Conservation (phyloP, 371 early-diverging fungal species). For the Mucor mucedo region DNA sequence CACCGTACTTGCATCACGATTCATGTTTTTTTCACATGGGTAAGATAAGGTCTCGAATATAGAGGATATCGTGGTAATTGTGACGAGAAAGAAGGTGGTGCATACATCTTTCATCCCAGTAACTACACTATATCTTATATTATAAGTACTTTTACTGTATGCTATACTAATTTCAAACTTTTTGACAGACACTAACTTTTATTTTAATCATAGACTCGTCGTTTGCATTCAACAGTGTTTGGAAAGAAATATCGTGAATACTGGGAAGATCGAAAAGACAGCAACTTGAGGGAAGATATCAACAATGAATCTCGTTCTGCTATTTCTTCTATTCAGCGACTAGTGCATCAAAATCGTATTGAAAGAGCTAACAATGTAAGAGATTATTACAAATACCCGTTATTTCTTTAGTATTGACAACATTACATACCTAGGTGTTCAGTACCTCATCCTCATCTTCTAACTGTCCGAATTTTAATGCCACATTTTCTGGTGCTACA, state of each 20-base stretch:
- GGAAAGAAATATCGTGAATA: slow-evolving; percentile 14
- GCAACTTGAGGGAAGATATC: slow-evolving; percentile 13
- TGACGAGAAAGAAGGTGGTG: too few species aligned
- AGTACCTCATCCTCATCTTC: slow-evolving; percentile 10
- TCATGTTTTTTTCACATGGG: too few species aligned
- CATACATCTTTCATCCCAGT: too few species aligned
- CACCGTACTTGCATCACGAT: too few species aligned
- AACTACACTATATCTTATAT: too few species aligned
- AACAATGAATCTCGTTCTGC: slow-evolving; percentile 18
- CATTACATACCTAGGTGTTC: slow-evolving; percentile 16
- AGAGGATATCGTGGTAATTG: too few species aligned
- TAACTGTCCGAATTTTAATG: slow-evolving; percentile 2
- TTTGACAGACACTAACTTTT: too few species aligned
- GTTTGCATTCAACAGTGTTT: slow-evolving; percentile 11
- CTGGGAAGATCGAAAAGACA: slow-evolving; percentile 21
- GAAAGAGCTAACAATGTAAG: slow-evolving; percentile 18
- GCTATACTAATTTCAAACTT: slow-evolving; percentile 14
- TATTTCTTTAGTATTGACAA: slow-evolving; percentile 20
- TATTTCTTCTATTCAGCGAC: slow-evolving; percentile 18
- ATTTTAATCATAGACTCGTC: slow-evolving; percentile 20
- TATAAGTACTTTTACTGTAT: slow-evolving; percentile 16
- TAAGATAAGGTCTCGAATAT: too few species aligned
- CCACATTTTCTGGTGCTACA: slow-evolving; percentile 11
- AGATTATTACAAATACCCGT: slow-evolving; percentile 18
- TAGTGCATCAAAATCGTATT: slow-evolving; percentile 9